A percentile compares a stretch with the other conserved stretches of the same genome.
These are phyloP conservation scores for Pelagomonas calceolata DNA, from an alignment of 108 stramenopile genomes.

Conservation along the genomic window DNA sequence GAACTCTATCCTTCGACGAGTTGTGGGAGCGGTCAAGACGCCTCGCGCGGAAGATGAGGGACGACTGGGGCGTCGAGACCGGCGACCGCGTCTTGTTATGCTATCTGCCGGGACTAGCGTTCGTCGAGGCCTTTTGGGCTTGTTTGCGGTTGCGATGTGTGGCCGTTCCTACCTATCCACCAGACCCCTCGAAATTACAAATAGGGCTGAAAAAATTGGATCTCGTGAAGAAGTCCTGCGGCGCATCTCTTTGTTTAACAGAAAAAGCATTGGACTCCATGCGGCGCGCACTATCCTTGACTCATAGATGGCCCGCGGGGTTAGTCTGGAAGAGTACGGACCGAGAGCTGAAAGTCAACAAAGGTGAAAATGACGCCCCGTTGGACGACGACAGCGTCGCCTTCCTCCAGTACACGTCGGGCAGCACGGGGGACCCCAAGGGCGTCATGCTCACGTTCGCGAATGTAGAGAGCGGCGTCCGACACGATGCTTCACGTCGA, in stretches of 20 bases:
- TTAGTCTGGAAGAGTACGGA: background rate
- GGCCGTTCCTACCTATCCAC: constrained; percentile 52
- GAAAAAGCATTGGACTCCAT: background rate
- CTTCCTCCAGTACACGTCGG: constrained; percentile 51
- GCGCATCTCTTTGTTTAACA: constrained; percentile 32
- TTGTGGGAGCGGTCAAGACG: background rate
- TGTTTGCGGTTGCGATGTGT: constrained; percentile 66
- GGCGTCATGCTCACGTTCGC: constrained; percentile 37
- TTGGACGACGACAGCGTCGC: constrained; percentile 15
- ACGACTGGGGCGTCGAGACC: background rate
- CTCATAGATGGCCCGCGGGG: background rate
- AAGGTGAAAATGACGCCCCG: background rate
- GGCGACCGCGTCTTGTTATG: constrained; percentile 47
- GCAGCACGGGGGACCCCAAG: constrained; percentile 35
- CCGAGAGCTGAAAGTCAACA: background rate
- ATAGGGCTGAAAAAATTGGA: constrained; percentile 16
- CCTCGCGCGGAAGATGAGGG: background rate
- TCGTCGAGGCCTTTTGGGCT: constrained; percentile 44
- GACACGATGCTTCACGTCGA: too few species aligned
- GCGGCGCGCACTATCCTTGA: background rate
- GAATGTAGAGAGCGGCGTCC: too few species aligned
- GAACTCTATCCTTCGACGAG: background rate
- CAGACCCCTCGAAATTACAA: background rate
- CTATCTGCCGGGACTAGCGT: constrained; percentile 45
- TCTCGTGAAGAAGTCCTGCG: constrained; percentile 21